phyloP scores from a whole-genome alignment of 1,284 basidiomycete genomes.

The Trametes pubescens region DNA sequence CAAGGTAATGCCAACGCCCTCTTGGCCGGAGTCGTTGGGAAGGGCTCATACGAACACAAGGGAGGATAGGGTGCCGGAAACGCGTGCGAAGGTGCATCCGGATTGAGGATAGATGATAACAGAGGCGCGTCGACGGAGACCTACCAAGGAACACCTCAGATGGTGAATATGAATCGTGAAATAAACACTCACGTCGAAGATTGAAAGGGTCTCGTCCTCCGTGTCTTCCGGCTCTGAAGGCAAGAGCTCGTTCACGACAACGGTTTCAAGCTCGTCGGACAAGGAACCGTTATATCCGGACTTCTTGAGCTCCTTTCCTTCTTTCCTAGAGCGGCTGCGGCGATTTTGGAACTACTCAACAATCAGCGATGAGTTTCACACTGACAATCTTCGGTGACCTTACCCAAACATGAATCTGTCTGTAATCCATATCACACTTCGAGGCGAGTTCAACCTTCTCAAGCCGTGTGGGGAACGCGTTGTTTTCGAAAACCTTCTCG shows the following conservation, averaged over 20 bases:
- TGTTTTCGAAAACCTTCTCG: constrained; percentile 57
- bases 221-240: too few relatives aligned
- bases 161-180: too few relatives aligned
- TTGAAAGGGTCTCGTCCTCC: too few relatives aligned
- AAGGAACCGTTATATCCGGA: too few relatives aligned
- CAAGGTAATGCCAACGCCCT: background rate
- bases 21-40: constrained; percentile 24
- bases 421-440: constrained; percentile 54
- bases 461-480: constrained; percentile 55
- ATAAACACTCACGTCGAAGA: too few relatives aligned
- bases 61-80: constrained; percentile 47
- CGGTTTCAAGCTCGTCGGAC: constrained; percentile 1
- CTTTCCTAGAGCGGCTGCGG: constrained; percentile 46
- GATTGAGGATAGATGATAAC: too few relatives aligned
- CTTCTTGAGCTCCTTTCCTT: constrained; percentile 9
- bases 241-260: constrained; percentile 15
- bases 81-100: constrained; percentile 47
- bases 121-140: too few relatives aligned
- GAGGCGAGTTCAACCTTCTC: constrained; percentile 55
- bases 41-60: constrained; percentile 37
- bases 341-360: constrained; percentile 55
- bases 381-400: constrained; percentile 17
- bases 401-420: constrained; percentile 70
- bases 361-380: background rate
- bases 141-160: too few relatives aligned